Conservation (phyloP, 257 asterid species). For the Henckelia pumila region DNA sequence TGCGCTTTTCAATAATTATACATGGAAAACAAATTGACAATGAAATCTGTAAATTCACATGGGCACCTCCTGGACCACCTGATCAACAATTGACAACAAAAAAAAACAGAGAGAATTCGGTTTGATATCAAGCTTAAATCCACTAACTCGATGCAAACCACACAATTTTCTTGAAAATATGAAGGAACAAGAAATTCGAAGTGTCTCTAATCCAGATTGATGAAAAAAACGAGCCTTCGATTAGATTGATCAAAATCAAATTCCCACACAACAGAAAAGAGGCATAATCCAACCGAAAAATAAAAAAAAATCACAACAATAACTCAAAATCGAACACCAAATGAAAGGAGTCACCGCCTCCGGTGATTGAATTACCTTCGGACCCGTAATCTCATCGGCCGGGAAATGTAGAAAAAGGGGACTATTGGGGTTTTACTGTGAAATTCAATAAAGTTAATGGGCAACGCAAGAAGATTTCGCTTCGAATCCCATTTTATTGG, state of each 20-base stretch:
- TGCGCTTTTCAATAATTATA: constrained; percentile 18
- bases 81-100: constrained; percentile 28
- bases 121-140: constrained; percentile 15
- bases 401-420: constrained; percentile 3
- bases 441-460: constrained; percentile 18
- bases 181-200: neutral
- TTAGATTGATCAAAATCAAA: neutral
- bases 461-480: constrained; percentile 4
- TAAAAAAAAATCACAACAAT: neutral
- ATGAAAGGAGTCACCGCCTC: neutral
- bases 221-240: neutral
- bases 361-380: constrained; percentile 24
- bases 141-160: constrained; percentile 14
- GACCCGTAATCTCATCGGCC: constrained; percentile 16
- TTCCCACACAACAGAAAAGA: neutral
- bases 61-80: constrained; percentile 38
- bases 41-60: constrained; percentile 30
- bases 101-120: constrained; percentile 1
- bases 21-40: constrained; percentile 21
- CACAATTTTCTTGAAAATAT: constrained; percentile 4
- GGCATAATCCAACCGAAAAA: neutral
- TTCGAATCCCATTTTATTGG: constrained; percentile 14
- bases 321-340: neutral
- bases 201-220: neutral
- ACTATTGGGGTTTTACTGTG: constrained; percentile 26